Evolutionary conservation across 768 basidiomycete species (phyloP).

Genomic region (Hortiboletus campestris): DNA sequence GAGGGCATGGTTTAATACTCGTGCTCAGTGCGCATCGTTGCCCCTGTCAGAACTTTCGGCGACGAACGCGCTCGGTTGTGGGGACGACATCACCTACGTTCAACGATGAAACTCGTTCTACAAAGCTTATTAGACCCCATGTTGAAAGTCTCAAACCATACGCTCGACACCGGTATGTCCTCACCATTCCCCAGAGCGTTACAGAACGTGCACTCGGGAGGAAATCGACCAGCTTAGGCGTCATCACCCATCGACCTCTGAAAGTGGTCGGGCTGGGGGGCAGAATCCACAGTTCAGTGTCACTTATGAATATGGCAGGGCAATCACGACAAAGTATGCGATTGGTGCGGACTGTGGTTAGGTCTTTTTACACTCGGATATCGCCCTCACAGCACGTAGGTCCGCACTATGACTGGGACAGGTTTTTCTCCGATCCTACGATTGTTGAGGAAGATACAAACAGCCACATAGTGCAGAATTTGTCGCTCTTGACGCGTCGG

Average conservation of each 20-base stretch:
- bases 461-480: slow-evolving; percentile 38
- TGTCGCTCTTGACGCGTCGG: slow-evolving; percentile 32
- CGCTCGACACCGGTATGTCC: slow-evolving; percentile 43
- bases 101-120: slow-evolving; percentile 31
- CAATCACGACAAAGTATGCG: slow-evolving; percentile 44
- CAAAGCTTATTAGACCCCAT: slow-evolving; percentile 27
- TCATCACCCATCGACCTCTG: slow-evolving; percentile 37
- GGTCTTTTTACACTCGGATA: slow-evolving; percentile 1
- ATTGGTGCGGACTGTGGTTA: slow-evolving; percentile 49
- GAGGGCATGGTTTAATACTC: too few species aligned
- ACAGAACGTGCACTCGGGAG: slow-evolving; percentile 43
- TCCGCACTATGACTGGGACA: slow-evolving; percentile 36
- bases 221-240: slow-evolving; percentile 31
- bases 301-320: slow-evolving; percentile 45
- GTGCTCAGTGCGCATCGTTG: too few species aligned
- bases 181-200: slow-evolving; percentile 43
- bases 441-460: slow-evolving; percentile 15
- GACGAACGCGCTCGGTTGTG: too few species aligned
- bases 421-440: too few species aligned
- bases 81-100: slow-evolving; percentile 4
- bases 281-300: slow-evolving; percentile 34
- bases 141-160: slow-evolving; percentile 37
- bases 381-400: slow-evolving; percentile 24
- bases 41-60: too few species aligned
- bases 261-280: slow-evolving; percentile 39